Base-by-base conservation (phyloP, 176 grass and related monocot species). In the Eleusine coracana region DNA sequence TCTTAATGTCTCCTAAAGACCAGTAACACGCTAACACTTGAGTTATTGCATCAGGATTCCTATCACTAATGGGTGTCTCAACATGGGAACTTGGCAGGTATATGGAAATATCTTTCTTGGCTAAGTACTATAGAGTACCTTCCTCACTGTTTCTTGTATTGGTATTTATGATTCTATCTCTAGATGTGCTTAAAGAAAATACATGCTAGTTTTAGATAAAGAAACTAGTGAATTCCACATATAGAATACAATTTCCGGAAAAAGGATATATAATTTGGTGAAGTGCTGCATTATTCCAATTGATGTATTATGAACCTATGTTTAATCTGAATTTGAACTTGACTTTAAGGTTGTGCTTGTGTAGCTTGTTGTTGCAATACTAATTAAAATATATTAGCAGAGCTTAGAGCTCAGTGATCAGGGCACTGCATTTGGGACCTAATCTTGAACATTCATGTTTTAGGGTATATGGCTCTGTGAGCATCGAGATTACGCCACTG, bases 41-140 rank as follows among this genome's bases (percentile, higher is more conserved):
- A 12, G 12, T 34, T 74, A 55, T 82, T 71, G 69, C 16, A 85
- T 82, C 87, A 98, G 96, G 81, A 88, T 98, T 88, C 96, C 92
- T 70, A 93, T 98, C 54, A 95, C 92, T 34, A 81, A 95, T 71
- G 92, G 92, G 2, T 86, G 38, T 82, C 92, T 98, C 79, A 95
- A 98, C 64, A 92, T 95, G 96, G 96, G 96, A 71, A 98, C 91
- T 71, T 98, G 92, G 96, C 96, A 98, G 86, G 96, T 95, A 61
- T 13, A 52, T 6, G 9, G 45, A 70, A 74, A 75, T 69, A 74
- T 55, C 73, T 65, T 54, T 46, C 42, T 70, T 54, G 37, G 23
- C 28, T 41, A 42, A 66, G 51, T 44, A 82, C 9, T 39, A 29
- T 36, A 46, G 0, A 41, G 28, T 25, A 20, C 29, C 21, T 31